phyloP scores from a whole-genome alignment of 2,329 filamentous ascomycete species.

The Cordyceps pruinosa region DNA sequence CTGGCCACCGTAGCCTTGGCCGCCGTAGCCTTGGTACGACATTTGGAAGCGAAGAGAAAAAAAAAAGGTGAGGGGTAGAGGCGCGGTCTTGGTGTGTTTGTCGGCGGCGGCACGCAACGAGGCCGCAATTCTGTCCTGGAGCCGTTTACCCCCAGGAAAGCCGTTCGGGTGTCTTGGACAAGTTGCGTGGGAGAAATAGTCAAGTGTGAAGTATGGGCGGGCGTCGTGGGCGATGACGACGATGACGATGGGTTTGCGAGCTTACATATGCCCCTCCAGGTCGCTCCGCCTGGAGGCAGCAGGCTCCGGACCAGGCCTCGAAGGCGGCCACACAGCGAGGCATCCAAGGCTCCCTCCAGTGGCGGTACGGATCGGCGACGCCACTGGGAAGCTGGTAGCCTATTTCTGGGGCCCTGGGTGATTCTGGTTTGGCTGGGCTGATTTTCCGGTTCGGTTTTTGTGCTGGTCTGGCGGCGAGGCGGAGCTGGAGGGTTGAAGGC shows the following conservation, averaged over 20 bases:
- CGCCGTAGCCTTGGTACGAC: constrained; percentile 30
- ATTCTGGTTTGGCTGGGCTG: background rate
- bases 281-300: background rate
- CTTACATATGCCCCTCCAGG: constrained; percentile 6
- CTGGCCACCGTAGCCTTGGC: constrained; percentile 20
- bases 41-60: too few species aligned
- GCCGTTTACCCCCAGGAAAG: background rate
- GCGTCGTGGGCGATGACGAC: constrained; percentile 7
- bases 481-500: background rate
- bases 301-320: background rate
- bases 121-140: background rate
- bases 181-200: background rate
- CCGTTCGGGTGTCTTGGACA: background rate
- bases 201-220: background rate
- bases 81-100: background rate
- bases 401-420: background rate
- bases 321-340: too few species aligned
- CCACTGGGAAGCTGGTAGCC: background rate
- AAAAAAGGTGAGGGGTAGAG: constrained; percentile 9
- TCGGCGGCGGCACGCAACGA: background rate
- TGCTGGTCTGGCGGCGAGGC: background rate
- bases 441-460: background rate
- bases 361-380: background rate
- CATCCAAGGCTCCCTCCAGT: background rate
- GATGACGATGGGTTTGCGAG: constrained; percentile 4